phyloP scores from a whole-genome alignment of 495 filamentous ascomycete species.

The Neurospora discreta region DNA sequence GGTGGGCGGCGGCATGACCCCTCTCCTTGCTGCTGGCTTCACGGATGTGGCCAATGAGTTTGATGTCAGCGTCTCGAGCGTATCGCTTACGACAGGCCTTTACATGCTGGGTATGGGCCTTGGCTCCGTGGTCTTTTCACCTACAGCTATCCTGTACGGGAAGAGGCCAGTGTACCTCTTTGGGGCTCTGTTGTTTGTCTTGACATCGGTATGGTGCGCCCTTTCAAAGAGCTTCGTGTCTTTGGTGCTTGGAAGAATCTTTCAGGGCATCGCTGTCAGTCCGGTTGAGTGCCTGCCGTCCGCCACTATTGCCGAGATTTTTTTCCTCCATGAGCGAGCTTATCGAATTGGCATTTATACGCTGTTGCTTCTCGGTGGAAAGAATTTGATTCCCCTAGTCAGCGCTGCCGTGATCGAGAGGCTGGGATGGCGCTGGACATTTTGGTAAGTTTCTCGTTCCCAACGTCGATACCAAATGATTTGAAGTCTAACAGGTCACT shows the following conservation, averaged over 20 bases:
- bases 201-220: slow-evolving; percentile 80
- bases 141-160: slow-evolving; percentile 83
- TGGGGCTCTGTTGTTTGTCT: slow-evolving; percentile 62
- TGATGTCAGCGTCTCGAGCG: slow-evolving; percentile 55
- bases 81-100: slow-evolving; percentile 83
- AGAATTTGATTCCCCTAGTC: slow-evolving; percentile 82
- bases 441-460: slow-evolving; percentile 48
- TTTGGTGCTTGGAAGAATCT: slow-evolving; percentile 69
- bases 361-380: slow-evolving; percentile 76
- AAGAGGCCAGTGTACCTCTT: slow-evolving; percentile 88
- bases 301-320: slow-evolving; percentile 93
- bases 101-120: slow-evolving; percentile 93
- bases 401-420: slow-evolving; percentile 76
- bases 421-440: slow-evolving; percentile 84
- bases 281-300: slow-evolving; percentile 93
- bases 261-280: slow-evolving; percentile 79
- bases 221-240: slow-evolving; percentile 68
- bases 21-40: slow-evolving; percentile 85
- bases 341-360: slow-evolving; percentile 97
- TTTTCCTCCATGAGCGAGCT: slow-evolving; percentile 88
- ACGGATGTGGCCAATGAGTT: slow-evolving; percentile 63
- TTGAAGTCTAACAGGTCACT: slow-evolving; percentile 13
- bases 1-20: slow-evolving; percentile 88
- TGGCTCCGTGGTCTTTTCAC: slow-evolving; percentile 72
- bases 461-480: not conserved